A percentile compares a stretch with the other conserved stretches of the same genome.
Evolutionary conservation across 331 rosid genomes (phyloP).

Genomic region (Telfairia occidentalis): DNA sequence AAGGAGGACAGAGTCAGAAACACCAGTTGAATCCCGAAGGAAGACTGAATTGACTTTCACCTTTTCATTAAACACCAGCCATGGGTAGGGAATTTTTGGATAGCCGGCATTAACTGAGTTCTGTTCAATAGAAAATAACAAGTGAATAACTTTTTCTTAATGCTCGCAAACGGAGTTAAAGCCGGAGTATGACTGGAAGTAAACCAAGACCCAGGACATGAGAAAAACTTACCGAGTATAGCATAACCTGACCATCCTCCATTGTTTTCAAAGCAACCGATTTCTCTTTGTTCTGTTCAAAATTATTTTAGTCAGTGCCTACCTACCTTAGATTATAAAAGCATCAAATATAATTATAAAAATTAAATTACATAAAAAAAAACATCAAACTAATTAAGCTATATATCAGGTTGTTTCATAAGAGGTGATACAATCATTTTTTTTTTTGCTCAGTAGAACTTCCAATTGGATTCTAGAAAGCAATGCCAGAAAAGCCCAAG

Average conservation of each 20-base stretch:
- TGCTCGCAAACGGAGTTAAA: neutral
- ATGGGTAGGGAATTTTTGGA: slow-evolving; percentile 41
- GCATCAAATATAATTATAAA: neutral
- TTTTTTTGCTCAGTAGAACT: slow-evolving; percentile 9
- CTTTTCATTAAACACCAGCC: slow-evolving; percentile 45
- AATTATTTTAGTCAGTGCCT: neutral
- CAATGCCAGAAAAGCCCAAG: neutral
- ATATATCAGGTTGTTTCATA: neutral
- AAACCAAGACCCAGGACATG: slow-evolving; percentile 7
- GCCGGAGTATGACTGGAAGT: neutral
- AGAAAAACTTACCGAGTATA: slow-evolving; percentile 28
- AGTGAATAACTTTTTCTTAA: slow-evolving; percentile 10
- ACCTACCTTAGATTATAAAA: neutral
- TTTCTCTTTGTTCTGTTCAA: slow-evolving; percentile 37
- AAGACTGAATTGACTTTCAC: slow-evolving; percentile 45
- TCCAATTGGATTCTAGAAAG: neutral
- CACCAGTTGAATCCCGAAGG: slow-evolving; percentile 37
- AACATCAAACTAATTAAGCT: neutral
- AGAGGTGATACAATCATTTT: neutral
- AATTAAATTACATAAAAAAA: neutral
- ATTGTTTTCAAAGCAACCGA: slow-evolving; percentile 30
- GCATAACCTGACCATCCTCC: slow-evolving; percentile 43
- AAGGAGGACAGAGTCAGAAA: slow-evolving; percentile 36
- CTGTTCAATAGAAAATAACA: slow-evolving; percentile 12
- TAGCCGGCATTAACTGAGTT: slow-evolving; percentile 27